Conservation (phyloP, 805 yeast genomes). For the Pichia paraexigua region DNA sequence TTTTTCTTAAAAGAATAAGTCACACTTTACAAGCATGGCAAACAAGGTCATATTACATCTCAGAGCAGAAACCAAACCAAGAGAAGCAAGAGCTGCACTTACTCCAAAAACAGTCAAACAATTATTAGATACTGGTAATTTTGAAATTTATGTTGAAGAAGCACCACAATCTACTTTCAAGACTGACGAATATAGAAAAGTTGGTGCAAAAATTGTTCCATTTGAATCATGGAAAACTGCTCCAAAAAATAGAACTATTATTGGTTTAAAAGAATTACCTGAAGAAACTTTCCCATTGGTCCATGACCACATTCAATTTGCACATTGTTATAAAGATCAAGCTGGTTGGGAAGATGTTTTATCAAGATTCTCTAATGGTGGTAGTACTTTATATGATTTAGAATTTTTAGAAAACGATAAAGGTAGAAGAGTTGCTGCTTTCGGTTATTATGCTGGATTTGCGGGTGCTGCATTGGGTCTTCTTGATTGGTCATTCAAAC, state of each 20-base stretch:
- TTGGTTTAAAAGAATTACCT: slow-evolving; percentile 93
- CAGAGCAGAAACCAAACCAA: slow-evolving; percentile 95
- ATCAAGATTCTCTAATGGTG: slow-evolving; percentile 81
- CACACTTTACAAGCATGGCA: slow-evolving; percentile 7
- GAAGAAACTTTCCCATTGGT: slow-evolving; percentile 87
- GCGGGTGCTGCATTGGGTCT: slow-evolving; percentile 98
- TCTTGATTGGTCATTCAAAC: slow-evolving; percentile 91
- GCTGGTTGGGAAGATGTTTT: slow-evolving; percentile 95
- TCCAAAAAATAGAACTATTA: slow-evolving; percentile 80
- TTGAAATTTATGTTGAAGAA: slow-evolving; percentile 81
- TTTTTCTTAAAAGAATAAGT: not conserved
- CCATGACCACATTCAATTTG: slow-evolving; percentile 97
- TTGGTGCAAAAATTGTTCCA: slow-evolving; percentile 85
- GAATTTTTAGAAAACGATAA: slow-evolving; percentile 90
- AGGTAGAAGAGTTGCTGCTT: slow-evolving; percentile 98
- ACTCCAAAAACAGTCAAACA: slow-evolving; percentile 87
- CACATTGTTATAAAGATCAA: slow-evolving; percentile 97
- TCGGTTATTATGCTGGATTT: slow-evolving; percentile 99
- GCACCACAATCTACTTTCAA: slow-evolving; percentile 76
- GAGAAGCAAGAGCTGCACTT: slow-evolving; percentile 95
- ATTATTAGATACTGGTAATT: slow-evolving; percentile 72
- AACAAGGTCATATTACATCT: slow-evolving; percentile 62
- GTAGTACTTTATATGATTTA: slow-evolving; percentile 84
- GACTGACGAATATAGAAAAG: slow-evolving; percentile 64
- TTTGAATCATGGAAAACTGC: slow-evolving; percentile 91